Percentiles rank a stretch among this genome's conserved stretches.
phyloP scores from a whole-genome alignment of 2,329 filamentous ascomycete genomes.

The Aureobasidium sp. region DNA sequence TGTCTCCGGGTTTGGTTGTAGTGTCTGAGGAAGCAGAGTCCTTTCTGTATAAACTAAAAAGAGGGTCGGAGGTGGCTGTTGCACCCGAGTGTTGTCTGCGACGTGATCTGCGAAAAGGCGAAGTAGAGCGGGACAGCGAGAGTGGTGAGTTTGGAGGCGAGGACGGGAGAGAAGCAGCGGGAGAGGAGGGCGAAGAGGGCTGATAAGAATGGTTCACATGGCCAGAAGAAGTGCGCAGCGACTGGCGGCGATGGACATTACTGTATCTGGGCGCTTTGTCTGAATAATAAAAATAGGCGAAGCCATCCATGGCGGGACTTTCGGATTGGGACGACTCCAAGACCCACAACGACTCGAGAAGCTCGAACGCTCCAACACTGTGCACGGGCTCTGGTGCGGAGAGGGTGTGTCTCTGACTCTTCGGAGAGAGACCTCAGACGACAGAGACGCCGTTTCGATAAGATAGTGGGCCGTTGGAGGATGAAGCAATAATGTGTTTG shows the following conservation, averaged over 20 bases:
- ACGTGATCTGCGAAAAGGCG: background rate
- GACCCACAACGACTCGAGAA: slow-evolving; percentile 4
- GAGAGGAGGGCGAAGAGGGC: background rate
- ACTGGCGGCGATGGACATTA: background rate
- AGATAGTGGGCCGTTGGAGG: background rate
- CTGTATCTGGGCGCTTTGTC: slow-evolving; percentile 1
- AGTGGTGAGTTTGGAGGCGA: background rate
- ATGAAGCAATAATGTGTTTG: slow-evolving; percentile 1
- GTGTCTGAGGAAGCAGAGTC: background rate
- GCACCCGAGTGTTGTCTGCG: background rate
- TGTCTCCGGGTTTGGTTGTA: background rate
- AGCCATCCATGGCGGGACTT: background rate
- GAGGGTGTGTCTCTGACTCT: background rate
- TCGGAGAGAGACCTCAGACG: no score
- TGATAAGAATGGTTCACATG: background rate
- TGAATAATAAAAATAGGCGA: background rate
- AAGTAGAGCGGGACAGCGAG: background rate
- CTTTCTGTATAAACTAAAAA: background rate
- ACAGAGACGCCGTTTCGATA: slow-evolving; percentile 1
- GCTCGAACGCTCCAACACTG: slow-evolving; percentile 2
- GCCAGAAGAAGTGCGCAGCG: background rate
- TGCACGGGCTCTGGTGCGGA: background rate
- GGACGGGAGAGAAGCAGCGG: background rate
- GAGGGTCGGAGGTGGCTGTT: background rate
- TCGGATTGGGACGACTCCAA: background rate